Evolutionary conservation across 306 rosid genomes (phyloP), one percentile per base, ranked within the genome.

Genomic region (Casuarina glauca): DNA sequence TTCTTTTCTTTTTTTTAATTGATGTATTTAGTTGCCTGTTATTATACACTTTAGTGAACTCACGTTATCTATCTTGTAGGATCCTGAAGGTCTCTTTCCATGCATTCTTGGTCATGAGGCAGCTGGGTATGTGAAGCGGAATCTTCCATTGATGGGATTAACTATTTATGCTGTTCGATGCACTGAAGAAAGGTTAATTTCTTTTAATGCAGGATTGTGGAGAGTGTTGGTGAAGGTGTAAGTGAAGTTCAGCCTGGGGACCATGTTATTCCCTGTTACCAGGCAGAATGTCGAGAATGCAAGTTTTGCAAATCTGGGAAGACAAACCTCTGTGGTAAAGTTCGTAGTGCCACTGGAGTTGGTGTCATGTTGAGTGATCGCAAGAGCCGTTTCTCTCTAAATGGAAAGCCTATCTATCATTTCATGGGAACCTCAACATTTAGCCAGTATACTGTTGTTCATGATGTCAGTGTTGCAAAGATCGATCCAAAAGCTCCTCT

Each of bases 391-490:
- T 94, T 92, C 88, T 94, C 96, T 15, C 4, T 92, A 38, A 90
- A 94, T 55, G 97, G 98, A 36, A 94, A 94, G 64, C 86, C 91
- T 39, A 88, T 94, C 39, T 92, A 90, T 79, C 98, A 94, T 81
- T 94, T 94, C 77, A 94, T 94, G 98, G 98, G 98, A 76, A 94
- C 97, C 62, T 94, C 97, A n/a, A 92, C 97, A 12, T 94, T 94
- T 80, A 94, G 96, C 87, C 97, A 94, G 76, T 94, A 89, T 79
- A 94, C 98, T 3, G 98, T 94, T 82, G 94, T 94, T 66, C 98
- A 94, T 76, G 97, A 90, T 89, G 98, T 94, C 63, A 90, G 98
- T 57, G 97, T 94, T 12, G 98, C 97, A 74, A 94, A 94, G 89
- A 90, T 92, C 73, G 89, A 94, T 77, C 94, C 93, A 3, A 62